Percentiles rank a stretch among this genome's conserved stretches.
Evolutionary conservation across 2,329 filamentous ascomycete genomes (phyloP).

Genomic region (Botryosphaeria dothidea): DNA sequence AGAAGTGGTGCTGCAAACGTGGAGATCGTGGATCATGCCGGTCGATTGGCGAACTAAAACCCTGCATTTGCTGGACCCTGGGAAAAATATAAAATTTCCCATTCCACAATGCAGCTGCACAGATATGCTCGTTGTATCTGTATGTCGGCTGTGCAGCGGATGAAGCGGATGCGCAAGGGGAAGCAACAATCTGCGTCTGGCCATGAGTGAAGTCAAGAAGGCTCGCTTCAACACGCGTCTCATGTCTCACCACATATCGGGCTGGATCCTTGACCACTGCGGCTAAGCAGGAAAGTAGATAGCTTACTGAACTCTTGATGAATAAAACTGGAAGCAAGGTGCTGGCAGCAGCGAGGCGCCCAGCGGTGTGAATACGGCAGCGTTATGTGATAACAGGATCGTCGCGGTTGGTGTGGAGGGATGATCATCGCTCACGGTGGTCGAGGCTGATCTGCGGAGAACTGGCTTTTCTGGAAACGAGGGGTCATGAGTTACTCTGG

Average conservation of each 20-base stretch:
- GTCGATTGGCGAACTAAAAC: neutral
- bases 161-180: neutral
- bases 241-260: slow-evolving; percentile 10
- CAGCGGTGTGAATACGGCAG: neutral
- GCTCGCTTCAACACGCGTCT: slow-evolving; percentile 12
- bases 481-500: neutral
- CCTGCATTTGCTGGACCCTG: neutral
- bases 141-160: neutral
- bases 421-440: slow-evolving; percentile 1
- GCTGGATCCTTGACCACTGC: neutral
- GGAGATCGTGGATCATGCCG: slow-evolving; percentile 11
- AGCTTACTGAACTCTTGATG: neutral
- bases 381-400: slow-evolving; percentile 4
- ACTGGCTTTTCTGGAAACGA: slow-evolving; percentile 14
- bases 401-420: slow-evolving; percentile 7
- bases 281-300: neutral
- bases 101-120: neutral
- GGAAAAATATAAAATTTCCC: neutral
- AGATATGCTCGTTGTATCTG: neutral
- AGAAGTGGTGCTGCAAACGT: neutral
- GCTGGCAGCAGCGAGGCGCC: neutral
- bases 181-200: neutral
- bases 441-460: slow-evolving; percentile 8
- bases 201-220: neutral
- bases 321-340: neutral